Conservation (phyloP, 1,284 basidiomycete species). For the Somion occarium region DNA sequence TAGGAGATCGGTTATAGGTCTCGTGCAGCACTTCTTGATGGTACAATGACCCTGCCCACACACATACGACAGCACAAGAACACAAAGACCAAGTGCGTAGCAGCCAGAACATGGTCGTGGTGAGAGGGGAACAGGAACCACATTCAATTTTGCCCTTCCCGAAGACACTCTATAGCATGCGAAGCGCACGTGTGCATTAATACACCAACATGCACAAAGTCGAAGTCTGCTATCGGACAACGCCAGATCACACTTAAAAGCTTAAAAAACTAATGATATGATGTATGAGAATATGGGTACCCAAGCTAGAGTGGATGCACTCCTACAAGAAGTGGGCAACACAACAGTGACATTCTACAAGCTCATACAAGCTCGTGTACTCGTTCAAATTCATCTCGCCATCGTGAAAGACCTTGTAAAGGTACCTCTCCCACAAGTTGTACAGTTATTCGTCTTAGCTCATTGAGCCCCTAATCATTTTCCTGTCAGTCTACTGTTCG, state of each 20-base stretch:
- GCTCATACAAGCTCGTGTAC: slow-evolving; percentile 12
- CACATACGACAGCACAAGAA: neutral
- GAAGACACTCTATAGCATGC: neutral
- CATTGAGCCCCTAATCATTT: slow-evolving; percentile 35
- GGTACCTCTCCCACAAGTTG: slow-evolving; percentile 44
- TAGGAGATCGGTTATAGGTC: neutral
- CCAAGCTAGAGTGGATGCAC: no score
- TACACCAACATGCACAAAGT: neutral
- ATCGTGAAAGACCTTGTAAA: slow-evolving; percentile 37
- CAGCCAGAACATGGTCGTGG: neutral
- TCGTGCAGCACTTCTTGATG: neutral
- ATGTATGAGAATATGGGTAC: no score
- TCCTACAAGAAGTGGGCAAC: no score
- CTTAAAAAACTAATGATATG: no score
- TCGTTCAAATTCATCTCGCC: slow-evolving; percentile 30
- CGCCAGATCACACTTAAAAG: no score
- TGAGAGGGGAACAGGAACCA: neutral
- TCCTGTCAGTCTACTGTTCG: neutral
- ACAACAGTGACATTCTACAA: no score
- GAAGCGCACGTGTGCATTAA: neutral
- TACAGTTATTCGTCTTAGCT: slow-evolving; percentile 36
- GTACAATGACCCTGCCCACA: neutral
- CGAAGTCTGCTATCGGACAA: neutral
- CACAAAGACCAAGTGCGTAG: neutral
- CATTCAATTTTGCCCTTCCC: neutral